Base-by-base conservation (phyloP, 228 moss, liverwort and hornwort species). In the Sphagnum fallax region DNA sequence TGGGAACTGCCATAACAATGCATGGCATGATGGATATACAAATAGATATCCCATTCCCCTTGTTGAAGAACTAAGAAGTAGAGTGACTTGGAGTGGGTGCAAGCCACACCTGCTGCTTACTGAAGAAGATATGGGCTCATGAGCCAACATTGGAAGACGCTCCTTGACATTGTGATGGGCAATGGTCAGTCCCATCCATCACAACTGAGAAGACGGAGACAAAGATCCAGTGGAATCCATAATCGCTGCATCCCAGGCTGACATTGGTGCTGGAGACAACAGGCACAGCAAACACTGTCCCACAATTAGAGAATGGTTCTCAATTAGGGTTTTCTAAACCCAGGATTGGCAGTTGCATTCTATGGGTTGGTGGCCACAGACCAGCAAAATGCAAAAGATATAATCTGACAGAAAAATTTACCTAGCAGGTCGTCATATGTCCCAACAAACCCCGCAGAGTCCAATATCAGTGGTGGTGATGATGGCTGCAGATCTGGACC, bases 351-450 rank as follows among this genome's bases (percentile, higher is more conserved):
- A 6, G n/a, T 0, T 52, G 67, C 50, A 67, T 71, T 52, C 16
- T 52, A 47, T 61, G 12, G 11, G 16, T 16, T 51, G 53, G 32
- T 52, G 4, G 9, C 50, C 14, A 47, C 0, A 5, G 47, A 6
- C 10, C 52, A 8, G 16, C 5, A 53, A 51, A 47, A 51, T 11
- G 4, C 12, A 52, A 52, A 60, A 52, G 9, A 16, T 10, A 69
- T 2, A 6, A 50, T 65, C 50, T 70, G 65, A 64, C 49, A 10
- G 47, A 16, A 51, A 14, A 48, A 58, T 68, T 55, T 91, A 96
- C 96, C 96, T 75, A 97, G 69, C 58, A 97, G 88, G 83, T 97
- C 93, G 67, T 90, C 91, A 72, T 87, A 97, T 49, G 91, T 12
- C 64, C 86, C 95, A 67, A 82, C 95, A 71, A 91, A 94, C 51